Percentiles rank a stretch among this genome's conserved stretches.
These are phyloP conservation scores for Claviceps spartinae DNA, from an alignment of 2,329 filamentous ascomycete genomes.

Conservation along the genomic window DNA sequence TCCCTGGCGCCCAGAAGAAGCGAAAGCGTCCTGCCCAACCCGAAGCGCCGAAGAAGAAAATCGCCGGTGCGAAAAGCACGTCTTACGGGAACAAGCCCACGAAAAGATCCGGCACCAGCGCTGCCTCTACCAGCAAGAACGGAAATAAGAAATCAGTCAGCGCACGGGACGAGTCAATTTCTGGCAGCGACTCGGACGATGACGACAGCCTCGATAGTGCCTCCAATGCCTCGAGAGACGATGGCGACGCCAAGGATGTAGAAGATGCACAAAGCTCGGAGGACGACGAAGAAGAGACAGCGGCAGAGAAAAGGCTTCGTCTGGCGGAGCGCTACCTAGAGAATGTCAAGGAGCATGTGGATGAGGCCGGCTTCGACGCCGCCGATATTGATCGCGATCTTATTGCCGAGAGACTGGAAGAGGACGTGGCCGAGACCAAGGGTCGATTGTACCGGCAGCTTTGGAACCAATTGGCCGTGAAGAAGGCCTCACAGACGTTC, in stretches of 20 bases:
- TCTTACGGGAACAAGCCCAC: conserved; percentile 20
- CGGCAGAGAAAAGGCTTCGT: conserved; percentile 71
- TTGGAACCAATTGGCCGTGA: conserved; percentile 58
- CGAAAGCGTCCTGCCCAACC: conserved; percentile 55
- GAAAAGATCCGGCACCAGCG: background rate
- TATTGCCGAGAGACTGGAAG: conserved; percentile 77
- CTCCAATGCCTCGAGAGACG: conserved; percentile 24
- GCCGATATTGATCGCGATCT: conserved; percentile 86
- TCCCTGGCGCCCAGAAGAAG: conserved; percentile 78
- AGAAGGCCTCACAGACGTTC: conserved; percentile 50
- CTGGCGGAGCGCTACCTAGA: conserved; percentile 88
- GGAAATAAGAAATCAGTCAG: conserved; percentile 28
- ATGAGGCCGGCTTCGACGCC: conserved; percentile 78
- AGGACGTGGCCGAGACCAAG: conserved; percentile 86
- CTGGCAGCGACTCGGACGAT: conserved; percentile 65
- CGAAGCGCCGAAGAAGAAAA: conserved; percentile 46
- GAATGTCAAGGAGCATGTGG: conserved; percentile 71
- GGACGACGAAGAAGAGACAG: conserved; percentile 67
- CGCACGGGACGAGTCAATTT: conserved; percentile 63
- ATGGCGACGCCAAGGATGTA: conserved; percentile 26
- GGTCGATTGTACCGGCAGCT: conserved; percentile 77
- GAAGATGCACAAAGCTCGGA: conserved; percentile 40
- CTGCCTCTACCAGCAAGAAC: conserved; percentile 22
- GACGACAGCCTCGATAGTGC: conserved; percentile 33
- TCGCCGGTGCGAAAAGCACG: conserved; percentile 31